Evolutionary conservation across 116 monocot genomes (phyloP).

Genomic region (Iris pallida): DNA sequence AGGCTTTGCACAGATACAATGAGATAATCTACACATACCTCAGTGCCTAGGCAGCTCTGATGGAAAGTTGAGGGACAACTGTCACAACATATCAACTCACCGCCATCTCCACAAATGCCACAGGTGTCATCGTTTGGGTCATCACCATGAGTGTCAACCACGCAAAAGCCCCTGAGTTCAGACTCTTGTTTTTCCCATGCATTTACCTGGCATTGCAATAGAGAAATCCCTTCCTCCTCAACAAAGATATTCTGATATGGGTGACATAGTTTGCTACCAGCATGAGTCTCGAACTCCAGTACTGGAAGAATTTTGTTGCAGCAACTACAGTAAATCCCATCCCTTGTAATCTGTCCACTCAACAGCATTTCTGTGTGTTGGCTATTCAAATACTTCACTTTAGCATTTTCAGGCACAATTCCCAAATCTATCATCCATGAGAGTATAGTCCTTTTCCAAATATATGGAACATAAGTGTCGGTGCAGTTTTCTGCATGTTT

Average conservation of each 20-base stretch:
- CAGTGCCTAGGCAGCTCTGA: slow-evolving; percentile 57
- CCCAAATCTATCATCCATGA: slow-evolving; percentile 93
- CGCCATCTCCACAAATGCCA: slow-evolving; percentile 92
- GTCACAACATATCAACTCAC: slow-evolving; percentile 86
- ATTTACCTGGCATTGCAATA: slow-evolving; percentile 42
- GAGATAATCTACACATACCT: slow-evolving; percentile 33
- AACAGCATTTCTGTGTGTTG: slow-evolving; percentile 29
- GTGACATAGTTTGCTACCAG: slow-evolving; percentile 65
- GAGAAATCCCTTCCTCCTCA: slow-evolving; percentile 32
- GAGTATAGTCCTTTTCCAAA: slow-evolving; percentile 64
- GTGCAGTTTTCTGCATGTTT: slow-evolving; percentile 17
- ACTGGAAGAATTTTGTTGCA: slow-evolving; percentile 54
- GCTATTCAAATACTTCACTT: slow-evolving; percentile 69
- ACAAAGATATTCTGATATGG: slow-evolving; percentile 56
- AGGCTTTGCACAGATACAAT: too few species aligned
- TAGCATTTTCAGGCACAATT: slow-evolving; percentile 39
- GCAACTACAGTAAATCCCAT: slow-evolving; percentile 73
- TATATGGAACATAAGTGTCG: slow-evolving; percentile 53
- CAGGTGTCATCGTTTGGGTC: slow-evolving; percentile 95
- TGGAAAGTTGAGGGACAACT: slow-evolving; percentile 89
- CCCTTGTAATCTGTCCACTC: slow-evolving; percentile 56
- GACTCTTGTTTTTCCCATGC: slow-evolving; percentile 66
- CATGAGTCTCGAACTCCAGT: slow-evolving; percentile 68
- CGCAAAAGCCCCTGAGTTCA: slow-evolving; percentile 31
- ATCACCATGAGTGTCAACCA: slow-evolving; percentile 29